A percentile compares a stretch with the other conserved stretches of the same genome.
phyloP scores from a whole-genome alignment of 2,329 filamentous ascomycete genomes.

The Penicillium hesseltinei region DNA sequence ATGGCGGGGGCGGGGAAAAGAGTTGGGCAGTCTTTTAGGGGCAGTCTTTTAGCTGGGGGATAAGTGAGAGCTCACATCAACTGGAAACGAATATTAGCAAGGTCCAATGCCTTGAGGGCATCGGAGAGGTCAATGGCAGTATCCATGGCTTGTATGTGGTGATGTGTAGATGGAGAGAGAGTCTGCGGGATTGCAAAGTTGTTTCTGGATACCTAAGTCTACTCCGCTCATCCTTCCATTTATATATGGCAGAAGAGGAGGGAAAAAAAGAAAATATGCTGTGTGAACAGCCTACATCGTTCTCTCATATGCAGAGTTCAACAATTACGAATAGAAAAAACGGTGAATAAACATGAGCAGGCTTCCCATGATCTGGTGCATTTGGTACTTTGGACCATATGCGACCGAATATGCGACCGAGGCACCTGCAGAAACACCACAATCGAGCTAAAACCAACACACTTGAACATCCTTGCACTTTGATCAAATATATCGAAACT shows the following conservation, averaged over 20 bases:
- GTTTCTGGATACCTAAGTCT: conserved; percentile 1
- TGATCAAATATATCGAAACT: background rate
- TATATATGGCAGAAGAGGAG: background rate
- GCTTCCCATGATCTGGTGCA: background rate
- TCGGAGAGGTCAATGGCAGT: conserved; percentile 84
- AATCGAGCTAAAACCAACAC: background rate
- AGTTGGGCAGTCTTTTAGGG: background rate
- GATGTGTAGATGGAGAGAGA: conserved; percentile 11
- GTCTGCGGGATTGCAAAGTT: conserved; percentile 14
- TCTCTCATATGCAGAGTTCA: background rate
- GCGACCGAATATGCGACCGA: conserved; percentile 1
- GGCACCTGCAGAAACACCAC: background rate
- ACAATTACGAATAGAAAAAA: background rate
- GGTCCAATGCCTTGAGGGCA: conserved; percentile 78
- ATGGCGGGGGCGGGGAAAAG: conserved; percentile 14
- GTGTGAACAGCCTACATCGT: background rate
- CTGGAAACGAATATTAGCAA: conserved; percentile 89
- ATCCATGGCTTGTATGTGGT: conserved; percentile 64
- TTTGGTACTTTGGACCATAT: background rate
- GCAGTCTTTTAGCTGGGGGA: conserved; percentile 1
- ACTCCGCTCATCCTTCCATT: background rate
- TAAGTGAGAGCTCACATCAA: conserved; percentile 65
- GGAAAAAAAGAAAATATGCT: background rate
- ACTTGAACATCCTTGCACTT: background rate
- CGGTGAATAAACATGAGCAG: background rate